Evolutionary conservation across 2,329 filamentous ascomycete species (phyloP).

Genomic region (Scedosporium aurantiacum): DNA sequence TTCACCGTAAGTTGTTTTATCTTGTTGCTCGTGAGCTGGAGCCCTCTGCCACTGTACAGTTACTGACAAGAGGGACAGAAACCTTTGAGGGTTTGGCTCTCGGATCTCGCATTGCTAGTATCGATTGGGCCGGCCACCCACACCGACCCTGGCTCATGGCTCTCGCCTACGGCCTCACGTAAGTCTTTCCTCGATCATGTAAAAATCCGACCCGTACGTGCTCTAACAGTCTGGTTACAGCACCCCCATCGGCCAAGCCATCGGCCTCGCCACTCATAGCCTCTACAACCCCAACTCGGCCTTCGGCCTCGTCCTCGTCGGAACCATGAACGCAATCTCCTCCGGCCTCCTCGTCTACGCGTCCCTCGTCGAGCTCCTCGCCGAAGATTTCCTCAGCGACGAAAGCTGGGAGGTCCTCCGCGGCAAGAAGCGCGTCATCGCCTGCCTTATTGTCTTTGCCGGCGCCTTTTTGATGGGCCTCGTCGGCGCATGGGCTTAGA

Average conservation of each 20-base stretch:
- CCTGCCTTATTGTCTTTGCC: constrained; percentile 44
- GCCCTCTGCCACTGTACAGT: not conserved
- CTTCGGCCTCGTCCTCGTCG: constrained; percentile 57
- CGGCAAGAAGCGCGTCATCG: constrained; percentile 40
- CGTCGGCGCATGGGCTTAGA: constrained; percentile 50
- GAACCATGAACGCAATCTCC: constrained; percentile 64
- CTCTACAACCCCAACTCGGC: constrained; percentile 58
- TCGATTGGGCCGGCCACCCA: constrained; percentile 29
- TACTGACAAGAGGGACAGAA: constrained; percentile 17
- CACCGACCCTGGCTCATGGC: constrained; percentile 46
- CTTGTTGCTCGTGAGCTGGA: too few relatives aligned
- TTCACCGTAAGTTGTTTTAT: constrained; percentile 43
- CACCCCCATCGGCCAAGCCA: constrained; percentile 62
- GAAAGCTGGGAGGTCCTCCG: constrained; percentile 47
- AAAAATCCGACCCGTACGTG: constrained; percentile 5
- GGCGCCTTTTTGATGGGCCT: constrained; percentile 54
- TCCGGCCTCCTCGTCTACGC: constrained; percentile 63
- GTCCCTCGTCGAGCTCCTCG: constrained; percentile 58
- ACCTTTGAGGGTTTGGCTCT: constrained; percentile 48
- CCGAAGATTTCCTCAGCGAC: constrained; percentile 60
- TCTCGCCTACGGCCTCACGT: constrained; percentile 43
- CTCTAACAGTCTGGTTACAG: constrained; percentile 24
- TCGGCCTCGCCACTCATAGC: constrained; percentile 58
- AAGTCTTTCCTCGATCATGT: constrained; percentile 16
- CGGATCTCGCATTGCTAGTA: constrained; percentile 50